Percentiles rank a stretch among this genome's conserved stretches.
Conservation (phyloP, 305 asterid species). For the Fraxinus velutina region DNA sequence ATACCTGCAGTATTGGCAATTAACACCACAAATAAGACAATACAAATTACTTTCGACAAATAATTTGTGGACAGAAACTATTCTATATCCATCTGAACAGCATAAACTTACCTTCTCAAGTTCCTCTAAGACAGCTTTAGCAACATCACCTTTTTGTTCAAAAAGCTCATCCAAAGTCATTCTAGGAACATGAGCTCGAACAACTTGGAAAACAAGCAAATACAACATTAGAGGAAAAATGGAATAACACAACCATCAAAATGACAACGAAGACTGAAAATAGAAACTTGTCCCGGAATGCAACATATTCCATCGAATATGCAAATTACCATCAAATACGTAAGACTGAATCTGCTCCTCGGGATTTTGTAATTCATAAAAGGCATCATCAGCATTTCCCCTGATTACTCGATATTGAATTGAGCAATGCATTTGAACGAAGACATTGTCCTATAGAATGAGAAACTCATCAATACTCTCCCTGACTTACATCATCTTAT, state of each 20-base stretch:
- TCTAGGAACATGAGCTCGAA: conserved; percentile 91
- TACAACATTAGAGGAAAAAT: conserved; percentile 11
- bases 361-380: conserved; percentile 89
- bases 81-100: background rate
- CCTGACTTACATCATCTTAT: background rate
- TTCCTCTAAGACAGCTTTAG: conserved; percentile 83
- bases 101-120: conserved; percentile 71
- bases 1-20: background rate
- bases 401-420: conserved; percentile 79
- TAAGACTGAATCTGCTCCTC: conserved; percentile 83
- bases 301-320: background rate
- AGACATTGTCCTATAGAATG: conserved; percentile 79
- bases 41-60: background rate
- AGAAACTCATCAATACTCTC: conserved; percentile 23
- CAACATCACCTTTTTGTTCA: conserved; percentile 92
- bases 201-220: conserved; percentile 47
- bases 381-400: conserved; percentile 90
- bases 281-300: background rate
- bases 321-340: conserved; percentile 77
- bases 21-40: background rate
- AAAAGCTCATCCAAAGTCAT: conserved; percentile 86
- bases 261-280: background rate
- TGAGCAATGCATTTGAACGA: conserved; percentile 85
- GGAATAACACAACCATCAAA: background rate
- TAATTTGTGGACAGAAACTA: background rate